phyloP scores from a whole-genome alignment of 1,139 yeast species.

The Pichia sp. region DNA sequence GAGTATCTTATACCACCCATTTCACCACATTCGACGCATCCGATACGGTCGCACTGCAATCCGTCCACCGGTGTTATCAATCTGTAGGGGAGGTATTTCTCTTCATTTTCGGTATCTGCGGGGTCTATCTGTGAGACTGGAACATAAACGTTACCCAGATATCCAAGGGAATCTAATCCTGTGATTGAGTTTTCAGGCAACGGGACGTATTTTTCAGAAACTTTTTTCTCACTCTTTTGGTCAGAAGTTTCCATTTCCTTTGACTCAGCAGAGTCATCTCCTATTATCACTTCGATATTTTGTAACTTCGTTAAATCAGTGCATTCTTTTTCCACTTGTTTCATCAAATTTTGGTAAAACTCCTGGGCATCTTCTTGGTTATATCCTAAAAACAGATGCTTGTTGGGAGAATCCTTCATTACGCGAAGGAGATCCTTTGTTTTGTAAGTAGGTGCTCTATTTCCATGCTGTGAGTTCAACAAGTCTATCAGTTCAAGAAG shows the following conservation, averaged over 20 bases:
- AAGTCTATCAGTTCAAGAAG: constrained; percentile 48
- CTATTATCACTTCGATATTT: not conserved
- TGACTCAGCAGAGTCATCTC: not conserved
- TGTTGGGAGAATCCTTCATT: constrained; percentile 77
- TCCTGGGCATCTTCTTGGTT: constrained; percentile 96
- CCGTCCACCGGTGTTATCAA: constrained; percentile 89
- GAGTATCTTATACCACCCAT: constrained; percentile 87
- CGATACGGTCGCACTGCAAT: constrained; percentile 77
- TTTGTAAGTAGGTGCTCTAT: constrained; percentile 55
- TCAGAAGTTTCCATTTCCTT: not conserved
- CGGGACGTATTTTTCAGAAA: constrained; percentile 21
- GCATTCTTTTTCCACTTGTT: constrained; percentile 65
- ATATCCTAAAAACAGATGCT: constrained; percentile 71
- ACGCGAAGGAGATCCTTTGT: constrained; percentile 61
- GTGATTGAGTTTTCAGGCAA: constrained; percentile 28
- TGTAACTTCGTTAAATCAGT: constrained; percentile 10
- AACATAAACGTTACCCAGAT: constrained; percentile 58
- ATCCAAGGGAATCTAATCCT: constrained; percentile 52
- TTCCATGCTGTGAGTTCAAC: constrained; percentile 55
- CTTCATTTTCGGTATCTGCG: constrained; percentile 39
- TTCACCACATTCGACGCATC: constrained; percentile 86
- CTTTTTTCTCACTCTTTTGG: constrained; percentile 17
- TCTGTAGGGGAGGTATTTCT: constrained; percentile 48
- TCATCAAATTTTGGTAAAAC: constrained; percentile 76
- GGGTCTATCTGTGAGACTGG: constrained; percentile 77